Base-by-base conservation (phyloP, 371 early-diverging fungal genomes). In the Mucor velutinosus region DNA sequence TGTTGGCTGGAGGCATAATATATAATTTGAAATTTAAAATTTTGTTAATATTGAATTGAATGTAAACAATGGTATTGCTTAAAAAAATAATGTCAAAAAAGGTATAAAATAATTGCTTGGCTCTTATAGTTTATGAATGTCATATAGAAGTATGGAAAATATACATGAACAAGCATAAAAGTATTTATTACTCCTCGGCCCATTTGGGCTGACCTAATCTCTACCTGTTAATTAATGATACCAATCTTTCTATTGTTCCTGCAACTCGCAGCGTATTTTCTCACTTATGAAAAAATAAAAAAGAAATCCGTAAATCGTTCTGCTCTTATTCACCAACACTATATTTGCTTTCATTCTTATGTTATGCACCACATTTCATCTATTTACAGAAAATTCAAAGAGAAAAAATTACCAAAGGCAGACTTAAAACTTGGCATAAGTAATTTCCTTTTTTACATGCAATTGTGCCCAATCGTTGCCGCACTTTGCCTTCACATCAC, bases 401-500 rank as follows among this genome's bases (percentile, higher is more conserved):
- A 43, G 49, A 47, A 61, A 47, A 43, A 49, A 61, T 47, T 43
- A 61, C 47, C 45, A 61, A 47, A 61, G 49, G 62, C 62, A 61
- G 62, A 43, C 45, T 61, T 47, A 49, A 61, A 29, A 61, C 49
- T 47, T 61, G 49, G 49, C 62, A 47, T 30, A 29, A 47, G 62
- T 29, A 49, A 27, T 47, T 47, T 43, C 32, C 39, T 19, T 14
- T 59, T 35, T 8, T 59, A 37, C 21, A 59, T 37, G 60, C 21
- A 43, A 43, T 60, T 60, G 23, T 43, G 25, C 60, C 15, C 60
- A 60, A 60, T 60, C 60, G 39, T 43, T 60, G 60, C 37, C 60
- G 43, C 60, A 60, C 60, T 60, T 60, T 60, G 60, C 60, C 60
- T 43, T 15, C 56, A 56, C 56, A 56, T 56, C 56, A 56, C 56